These are phyloP conservation scores for Umbelopsis isabellina DNA, from an alignment of 192 early-diverging fungal species.

Conservation along the genomic window DNA sequence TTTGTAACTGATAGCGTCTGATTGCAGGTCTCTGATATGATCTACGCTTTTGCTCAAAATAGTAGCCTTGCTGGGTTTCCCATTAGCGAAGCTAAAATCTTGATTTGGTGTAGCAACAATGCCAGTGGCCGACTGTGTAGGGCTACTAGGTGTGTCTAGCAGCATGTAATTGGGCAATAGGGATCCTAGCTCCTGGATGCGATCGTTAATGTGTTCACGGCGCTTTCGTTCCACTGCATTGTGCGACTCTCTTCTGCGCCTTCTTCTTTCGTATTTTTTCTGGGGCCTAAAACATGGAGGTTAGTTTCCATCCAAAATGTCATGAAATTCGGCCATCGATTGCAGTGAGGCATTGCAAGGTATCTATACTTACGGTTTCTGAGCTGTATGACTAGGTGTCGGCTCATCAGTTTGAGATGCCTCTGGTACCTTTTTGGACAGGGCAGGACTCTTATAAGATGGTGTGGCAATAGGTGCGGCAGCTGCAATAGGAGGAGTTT, in stretches of 20 bases:
- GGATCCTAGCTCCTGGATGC: slow-evolving; percentile 86
- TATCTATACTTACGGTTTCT: neutral
- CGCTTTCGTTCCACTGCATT: slow-evolving; percentile 96
- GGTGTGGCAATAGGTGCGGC: neutral
- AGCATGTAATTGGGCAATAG: slow-evolving; percentile 83
- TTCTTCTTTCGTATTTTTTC: slow-evolving; percentile 73
- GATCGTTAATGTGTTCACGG: slow-evolving; percentile 97
- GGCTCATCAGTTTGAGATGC: too few relatives aligned
- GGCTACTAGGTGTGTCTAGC: slow-evolving; percentile 15
- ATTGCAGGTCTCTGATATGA: slow-evolving; percentile 66
- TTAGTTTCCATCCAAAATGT: too few relatives aligned
- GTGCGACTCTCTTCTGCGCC: slow-evolving; percentile 92
- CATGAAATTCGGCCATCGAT: too few relatives aligned
- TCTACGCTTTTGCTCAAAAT: slow-evolving; percentile 93
- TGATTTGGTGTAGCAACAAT: neutral
- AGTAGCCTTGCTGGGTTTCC: slow-evolving; percentile 77
- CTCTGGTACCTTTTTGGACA: too few relatives aligned
- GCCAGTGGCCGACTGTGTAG: neutral
- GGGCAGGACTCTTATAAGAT: too few relatives aligned
- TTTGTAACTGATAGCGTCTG: slow-evolving; percentile 30
- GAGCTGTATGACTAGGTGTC: too few relatives aligned
- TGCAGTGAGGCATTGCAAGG: neutral
- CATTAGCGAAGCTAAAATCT: slow-evolving; percentile 15
- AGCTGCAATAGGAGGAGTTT: neutral
- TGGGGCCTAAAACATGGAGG: slow-evolving; percentile 34